Evolutionary conservation across 2,329 filamentous ascomycete genomes (phyloP), one percentile per base, ranked within the genome.

Genomic region (Tolypocladium tundrense): DNA sequence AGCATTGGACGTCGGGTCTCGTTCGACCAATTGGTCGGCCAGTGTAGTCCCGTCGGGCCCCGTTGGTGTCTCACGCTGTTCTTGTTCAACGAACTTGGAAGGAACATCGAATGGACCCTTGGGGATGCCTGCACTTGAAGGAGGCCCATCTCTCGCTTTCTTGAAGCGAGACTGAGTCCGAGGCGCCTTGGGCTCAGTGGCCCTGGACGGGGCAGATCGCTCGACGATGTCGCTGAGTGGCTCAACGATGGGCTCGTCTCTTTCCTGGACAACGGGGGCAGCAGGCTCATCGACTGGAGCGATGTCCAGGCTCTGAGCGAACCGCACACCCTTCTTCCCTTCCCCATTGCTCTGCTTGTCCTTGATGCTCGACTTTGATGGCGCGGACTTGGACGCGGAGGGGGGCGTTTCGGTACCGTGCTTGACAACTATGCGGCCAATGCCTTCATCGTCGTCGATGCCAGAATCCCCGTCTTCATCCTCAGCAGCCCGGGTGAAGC

Each of bases 291-390:
- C 67, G 53, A 70, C 73, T 3, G 70, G 70, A 53, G 88, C 86
- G 61, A 95, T 85, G 64, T 94, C 89, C 40, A 96, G 75, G 7
- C 79, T 78, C 40, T 86, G 76, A 2, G 91, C 87, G 71, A 96
- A 96, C n/a, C 87, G 84, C 33, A 96, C 91, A 19, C 83, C 86
- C 74, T 94, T 96, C 68, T 80, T 82, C 51, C 67, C 64, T 16
- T 66, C 60, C 11, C 43, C 40, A 3, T 62, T 62, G 10, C 59
- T 57, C 41, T 65, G 63, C 53, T 63, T 69, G 52, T 71, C 68
- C 42, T 70, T 72, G 35, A 73, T 62, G 42, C 61, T 71, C 21
- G 72, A 73, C 53, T 70, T 74, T 16, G 61, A 37, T 2, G 69
- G 72, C 13, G 54, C 39, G 3, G 63, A 35, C 41, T 58, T 60